These are phyloP conservation scores for Epichloe baconii DNA, from an alignment of 2,329 filamentous ascomycete species.

Conservation along the genomic window DNA sequence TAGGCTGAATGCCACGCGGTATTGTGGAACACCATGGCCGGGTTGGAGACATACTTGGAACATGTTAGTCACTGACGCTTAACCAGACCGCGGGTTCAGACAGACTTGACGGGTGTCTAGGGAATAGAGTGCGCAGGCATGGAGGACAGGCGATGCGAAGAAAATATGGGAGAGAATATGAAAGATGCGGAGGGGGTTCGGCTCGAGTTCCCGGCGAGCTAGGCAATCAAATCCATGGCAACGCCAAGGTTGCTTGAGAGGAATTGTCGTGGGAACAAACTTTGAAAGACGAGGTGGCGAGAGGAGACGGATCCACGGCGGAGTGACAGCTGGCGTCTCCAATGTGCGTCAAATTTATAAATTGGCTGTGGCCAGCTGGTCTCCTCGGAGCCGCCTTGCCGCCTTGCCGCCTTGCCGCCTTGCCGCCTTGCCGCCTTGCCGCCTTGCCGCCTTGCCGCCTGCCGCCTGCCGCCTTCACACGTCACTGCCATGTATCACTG, in stretches of 20 bases:
- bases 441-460: too few relatives aligned
- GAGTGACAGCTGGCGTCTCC: not conserved
- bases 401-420: too few relatives aligned
- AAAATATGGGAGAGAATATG: not conserved
- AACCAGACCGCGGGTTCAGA: not conserved
- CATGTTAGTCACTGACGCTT: conserved; percentile 12
- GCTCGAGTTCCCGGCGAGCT: too few relatives aligned
- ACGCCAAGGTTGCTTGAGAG: too few relatives aligned
- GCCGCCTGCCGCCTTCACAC: not conserved
- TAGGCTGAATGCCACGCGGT: not conserved
- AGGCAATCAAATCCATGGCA: too few relatives aligned
- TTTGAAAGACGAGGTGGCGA: not conserved
- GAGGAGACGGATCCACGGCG: not conserved
- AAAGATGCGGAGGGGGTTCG: not conserved
- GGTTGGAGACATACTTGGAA: conserved; percentile 18
- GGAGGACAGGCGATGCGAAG: not conserved
- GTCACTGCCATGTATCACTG: not conserved
- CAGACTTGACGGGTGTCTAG: not conserved
- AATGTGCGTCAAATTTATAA: too few relatives aligned
- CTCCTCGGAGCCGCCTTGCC: too few relatives aligned
- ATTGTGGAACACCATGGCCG: not conserved
- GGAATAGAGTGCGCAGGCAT: conserved; percentile 2
- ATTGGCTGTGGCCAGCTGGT: too few relatives aligned
- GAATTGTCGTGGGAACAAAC: too few relatives aligned
- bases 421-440: too few relatives aligned